phyloP scores from a whole-genome alignment of 768 basidiomycete genomes.

The Lentinula lateritia region DNA sequence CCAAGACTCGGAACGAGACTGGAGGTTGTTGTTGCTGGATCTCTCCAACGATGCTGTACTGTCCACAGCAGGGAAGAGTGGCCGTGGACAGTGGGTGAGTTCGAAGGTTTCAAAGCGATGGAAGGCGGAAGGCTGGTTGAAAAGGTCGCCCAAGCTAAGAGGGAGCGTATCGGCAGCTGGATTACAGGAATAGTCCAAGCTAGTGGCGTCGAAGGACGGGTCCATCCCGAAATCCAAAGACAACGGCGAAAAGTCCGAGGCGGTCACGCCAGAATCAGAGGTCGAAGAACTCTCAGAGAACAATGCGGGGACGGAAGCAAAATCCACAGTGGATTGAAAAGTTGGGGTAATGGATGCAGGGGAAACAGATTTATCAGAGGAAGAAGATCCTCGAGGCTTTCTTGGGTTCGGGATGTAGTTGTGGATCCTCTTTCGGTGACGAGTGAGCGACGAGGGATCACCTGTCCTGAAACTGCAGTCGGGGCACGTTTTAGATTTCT shows the following conservation, averaged over 20 bases:
- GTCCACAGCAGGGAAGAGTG: neutral
- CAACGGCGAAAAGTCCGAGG: neutral
- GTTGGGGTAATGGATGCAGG: neutral
- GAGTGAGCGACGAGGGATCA: neutral
- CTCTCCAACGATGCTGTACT: neutral
- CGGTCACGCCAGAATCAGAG: neutral
- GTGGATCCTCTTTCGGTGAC: conserved; percentile 6
- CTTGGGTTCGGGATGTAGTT: neutral
- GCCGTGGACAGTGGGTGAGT: neutral
- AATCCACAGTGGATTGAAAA: neutral
- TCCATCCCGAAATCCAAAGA: neutral
- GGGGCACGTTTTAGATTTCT: neutral
- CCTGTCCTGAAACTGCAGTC: neutral
- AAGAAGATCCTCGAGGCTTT: neutral
- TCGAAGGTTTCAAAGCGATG: neutral
- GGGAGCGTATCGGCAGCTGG: neutral
- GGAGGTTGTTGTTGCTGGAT: neutral
- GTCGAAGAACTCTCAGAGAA: neutral
- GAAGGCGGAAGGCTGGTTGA: neutral
- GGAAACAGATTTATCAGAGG: neutral
- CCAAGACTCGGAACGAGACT: neutral
- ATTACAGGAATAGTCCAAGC: neutral
- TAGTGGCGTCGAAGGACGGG: neutral
- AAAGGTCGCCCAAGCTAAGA: neutral
- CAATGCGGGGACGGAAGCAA: neutral